Percentiles rank a stretch among this genome's conserved stretches.
Conservation (phyloP, 2,329 filamentous ascomycete species). For the Ceratocystis papillata region DNA sequence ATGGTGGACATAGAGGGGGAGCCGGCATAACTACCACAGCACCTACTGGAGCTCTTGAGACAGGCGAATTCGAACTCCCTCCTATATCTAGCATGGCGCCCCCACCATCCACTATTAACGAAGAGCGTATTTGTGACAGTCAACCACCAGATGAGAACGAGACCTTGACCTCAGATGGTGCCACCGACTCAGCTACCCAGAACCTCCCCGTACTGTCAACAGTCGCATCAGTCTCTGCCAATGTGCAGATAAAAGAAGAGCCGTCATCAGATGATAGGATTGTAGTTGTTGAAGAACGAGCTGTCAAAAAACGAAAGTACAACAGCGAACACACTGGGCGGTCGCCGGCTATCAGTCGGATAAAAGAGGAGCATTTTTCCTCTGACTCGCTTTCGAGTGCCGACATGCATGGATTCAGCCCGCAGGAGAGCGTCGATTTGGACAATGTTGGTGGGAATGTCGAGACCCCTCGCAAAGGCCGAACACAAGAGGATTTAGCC, state of each 20-base stretch:
- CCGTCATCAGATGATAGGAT: slow-evolving; percentile 27
- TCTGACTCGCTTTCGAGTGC: background rate
- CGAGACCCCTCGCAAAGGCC: slow-evolving; percentile 12
- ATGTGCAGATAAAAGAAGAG: slow-evolving; percentile 38
- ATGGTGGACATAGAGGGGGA: background rate
- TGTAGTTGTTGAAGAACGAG: slow-evolving; percentile 15
- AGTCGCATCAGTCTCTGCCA: background rate
- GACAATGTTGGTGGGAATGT: slow-evolving; percentile 12
- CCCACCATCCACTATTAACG: background rate
- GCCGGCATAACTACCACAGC: background rate
- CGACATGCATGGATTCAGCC: slow-evolving; percentile 14
- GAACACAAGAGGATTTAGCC: slow-evolving; percentile 6
- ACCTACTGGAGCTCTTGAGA: background rate
- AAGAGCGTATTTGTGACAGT: slow-evolving; percentile 22
- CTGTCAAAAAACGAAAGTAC: slow-evolving; percentile 17
- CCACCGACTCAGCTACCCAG: background rate
- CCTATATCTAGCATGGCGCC: slow-evolving; percentile 11
- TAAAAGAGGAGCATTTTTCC: slow-evolving; percentile 20
- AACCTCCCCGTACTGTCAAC: slow-evolving; percentile 10
- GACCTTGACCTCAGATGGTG: background rate
- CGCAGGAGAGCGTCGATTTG: slow-evolving; percentile 17
- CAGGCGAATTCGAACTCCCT: slow-evolving; percentile 8
- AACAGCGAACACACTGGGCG: background rate
- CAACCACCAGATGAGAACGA: slow-evolving; percentile 19
- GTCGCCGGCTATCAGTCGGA: slow-evolving; percentile 10